Conservation (phyloP, 495 filamentous ascomycete species). For the Neurospora tetraspora region DNA sequence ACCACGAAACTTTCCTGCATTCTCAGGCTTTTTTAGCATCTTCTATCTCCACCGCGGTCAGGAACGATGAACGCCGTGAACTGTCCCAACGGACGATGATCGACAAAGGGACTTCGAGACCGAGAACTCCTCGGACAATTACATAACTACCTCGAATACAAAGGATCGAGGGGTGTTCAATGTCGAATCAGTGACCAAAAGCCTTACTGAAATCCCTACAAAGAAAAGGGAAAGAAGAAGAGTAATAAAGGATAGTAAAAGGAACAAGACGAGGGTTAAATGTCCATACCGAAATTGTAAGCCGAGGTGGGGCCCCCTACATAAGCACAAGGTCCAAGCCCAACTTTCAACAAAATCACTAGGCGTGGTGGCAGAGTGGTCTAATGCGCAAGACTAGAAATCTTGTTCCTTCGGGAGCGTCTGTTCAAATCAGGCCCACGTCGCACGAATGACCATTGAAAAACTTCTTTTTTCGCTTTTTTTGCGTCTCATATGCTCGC, state of each 20-base stretch:
- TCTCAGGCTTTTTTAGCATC: not conserved
- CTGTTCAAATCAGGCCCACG: not conserved
- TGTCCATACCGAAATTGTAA: no score
- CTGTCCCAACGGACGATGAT: not conserved
- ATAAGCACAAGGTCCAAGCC: rapidly evolving
- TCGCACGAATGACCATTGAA: not conserved
- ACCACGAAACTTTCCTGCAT: not conserved
- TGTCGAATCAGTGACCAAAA: no score
- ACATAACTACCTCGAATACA: no score
- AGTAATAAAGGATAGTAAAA: no score
- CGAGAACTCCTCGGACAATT: no score
- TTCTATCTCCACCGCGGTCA: not conserved
- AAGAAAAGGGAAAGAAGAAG: no score
- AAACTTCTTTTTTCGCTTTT: not conserved
- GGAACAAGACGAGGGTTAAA: no score
- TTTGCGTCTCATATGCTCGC: no score
- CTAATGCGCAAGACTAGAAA: not conserved
- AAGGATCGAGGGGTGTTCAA: no score
- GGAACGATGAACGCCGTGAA: not conserved
- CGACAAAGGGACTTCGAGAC: not conserved
- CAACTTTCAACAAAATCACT: not conserved
- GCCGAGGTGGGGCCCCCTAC: no score
- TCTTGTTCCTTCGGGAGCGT: not conserved
- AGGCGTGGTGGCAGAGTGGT: not conserved
- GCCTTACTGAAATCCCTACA: no score